phyloP scores from a whole-genome alignment of 2,329 filamentous ascomycete species.

The Arthrinium phaeospermum region DNA sequence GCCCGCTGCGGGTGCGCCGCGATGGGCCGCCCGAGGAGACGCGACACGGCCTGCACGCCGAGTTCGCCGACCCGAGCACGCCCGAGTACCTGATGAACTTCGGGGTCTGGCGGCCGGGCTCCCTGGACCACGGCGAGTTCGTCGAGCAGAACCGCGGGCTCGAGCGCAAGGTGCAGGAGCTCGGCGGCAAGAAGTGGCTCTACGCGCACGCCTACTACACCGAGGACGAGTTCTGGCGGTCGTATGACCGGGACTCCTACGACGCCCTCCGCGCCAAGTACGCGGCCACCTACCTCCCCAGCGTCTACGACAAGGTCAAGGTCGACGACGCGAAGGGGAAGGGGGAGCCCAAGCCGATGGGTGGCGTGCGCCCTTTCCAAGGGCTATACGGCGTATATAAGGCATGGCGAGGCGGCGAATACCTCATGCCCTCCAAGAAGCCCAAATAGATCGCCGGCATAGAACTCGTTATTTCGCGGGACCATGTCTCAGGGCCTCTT shows the following conservation, averaged over 20 bases:
- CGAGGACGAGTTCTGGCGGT: constrained; percentile 70
- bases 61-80: constrained; percentile 46
- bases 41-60: constrained; percentile 53
- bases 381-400: constrained; percentile 54
- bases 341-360: constrained; percentile 35
- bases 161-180: constrained; percentile 62
- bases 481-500: neutral
- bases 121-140: constrained; percentile 49
- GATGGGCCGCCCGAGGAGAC: constrained; percentile 44
- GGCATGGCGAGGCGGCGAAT: constrained; percentile 51
- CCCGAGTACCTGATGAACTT: constrained; percentile 61
- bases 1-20: constrained; percentile 54
- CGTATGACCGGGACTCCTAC: constrained; percentile 66
- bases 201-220: constrained; percentile 74
- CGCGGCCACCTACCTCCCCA: constrained; percentile 62
- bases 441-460: neutral
- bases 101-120: constrained; percentile 64
- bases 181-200: constrained; percentile 71
- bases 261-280: constrained; percentile 64
- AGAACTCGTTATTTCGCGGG: neutral
- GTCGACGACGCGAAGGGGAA: constrained; percentile 47
- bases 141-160: constrained; percentile 63
- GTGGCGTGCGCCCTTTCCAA: constrained; percentile 48
- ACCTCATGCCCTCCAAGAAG: constrained; percentile 40
- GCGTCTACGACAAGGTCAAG: constrained; percentile 71